These are phyloP conservation scores for Pythium phragmitis DNA, from an alignment of 352 stramenopile genomes.

Conservation along the genomic window DNA sequence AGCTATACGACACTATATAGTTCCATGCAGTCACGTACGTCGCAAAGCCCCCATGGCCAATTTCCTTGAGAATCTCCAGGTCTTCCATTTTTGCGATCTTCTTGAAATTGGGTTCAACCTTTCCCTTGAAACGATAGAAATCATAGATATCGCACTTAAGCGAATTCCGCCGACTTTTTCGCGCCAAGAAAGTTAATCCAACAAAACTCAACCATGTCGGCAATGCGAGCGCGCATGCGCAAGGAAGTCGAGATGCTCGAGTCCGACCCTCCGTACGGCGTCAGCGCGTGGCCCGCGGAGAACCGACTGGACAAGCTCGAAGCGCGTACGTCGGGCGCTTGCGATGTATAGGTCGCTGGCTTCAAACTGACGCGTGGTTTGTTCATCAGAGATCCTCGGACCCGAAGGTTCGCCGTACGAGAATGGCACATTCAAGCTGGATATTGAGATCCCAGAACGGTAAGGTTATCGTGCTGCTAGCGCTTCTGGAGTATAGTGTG, in stretches of 20 bases:
- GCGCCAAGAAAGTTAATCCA: constrained; percentile 4
- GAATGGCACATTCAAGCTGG: constrained; percentile 67
- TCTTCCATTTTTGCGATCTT: constrained; percentile 37
- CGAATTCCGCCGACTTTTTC: not conserved
- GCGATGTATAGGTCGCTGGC: not conserved
- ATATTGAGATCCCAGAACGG: constrained; percentile 75
- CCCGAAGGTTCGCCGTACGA: constrained; percentile 83
- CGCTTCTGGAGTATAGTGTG: not conserved
- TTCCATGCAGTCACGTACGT: constrained; percentile 33
- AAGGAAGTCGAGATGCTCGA: constrained; percentile 86
- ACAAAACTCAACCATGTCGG: constrained; percentile 40
- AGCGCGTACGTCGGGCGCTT: constrained; percentile 47
- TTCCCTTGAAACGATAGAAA: constrained; percentile 9
- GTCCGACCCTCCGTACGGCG: constrained; percentile 68
- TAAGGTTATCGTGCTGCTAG: constrained; percentile 6
- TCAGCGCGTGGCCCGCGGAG: constrained; percentile 76
- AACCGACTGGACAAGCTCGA: constrained; percentile 73
- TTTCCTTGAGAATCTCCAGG: constrained; percentile 45
- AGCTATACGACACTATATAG: not conserved
- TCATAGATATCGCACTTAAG: constrained; percentile 11
- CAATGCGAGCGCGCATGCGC: constrained; percentile 78
- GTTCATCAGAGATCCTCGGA: constrained; percentile 64
- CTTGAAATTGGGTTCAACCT: constrained; percentile 11
- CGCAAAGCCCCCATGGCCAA: constrained; percentile 64
- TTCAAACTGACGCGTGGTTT: not conserved